Percentiles rank a stretch among this genome's conserved stretches.
These are phyloP conservation scores for Filobasidium floriforme DNA, from an alignment of 768 basidiomycete genomes.

Conservation along the genomic window DNA sequence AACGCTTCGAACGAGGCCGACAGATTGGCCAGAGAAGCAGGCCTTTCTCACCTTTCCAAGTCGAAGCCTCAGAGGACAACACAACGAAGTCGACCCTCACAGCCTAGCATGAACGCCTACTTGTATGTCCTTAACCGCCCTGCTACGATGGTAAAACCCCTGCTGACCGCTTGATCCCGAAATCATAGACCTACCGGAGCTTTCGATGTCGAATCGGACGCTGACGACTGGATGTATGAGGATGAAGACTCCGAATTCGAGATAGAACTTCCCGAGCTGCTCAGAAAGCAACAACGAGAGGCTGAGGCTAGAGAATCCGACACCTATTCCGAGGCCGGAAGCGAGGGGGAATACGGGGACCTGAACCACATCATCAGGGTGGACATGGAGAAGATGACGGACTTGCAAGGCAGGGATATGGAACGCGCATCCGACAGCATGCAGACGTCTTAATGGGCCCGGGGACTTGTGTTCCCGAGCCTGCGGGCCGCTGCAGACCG, in stretches of 20 bases:
- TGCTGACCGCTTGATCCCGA: not conserved
- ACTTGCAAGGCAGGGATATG: not conserved
- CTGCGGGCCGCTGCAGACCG: too few relatives aligned
- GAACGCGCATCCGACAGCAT: not conserved
- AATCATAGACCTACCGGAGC: not conserved
- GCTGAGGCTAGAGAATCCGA: not conserved
- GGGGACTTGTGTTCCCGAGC: not conserved
- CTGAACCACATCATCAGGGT: not conserved
- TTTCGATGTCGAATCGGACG: slow-evolving; percentile 6
- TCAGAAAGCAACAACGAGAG: not conserved
- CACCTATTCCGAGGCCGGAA: not conserved
- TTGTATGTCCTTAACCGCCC: not conserved
- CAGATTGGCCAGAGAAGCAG: not conserved
- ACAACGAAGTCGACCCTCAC: not conserved
- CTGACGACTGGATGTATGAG: slow-evolving; percentile 7
- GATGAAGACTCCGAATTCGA: slow-evolving; percentile 4
- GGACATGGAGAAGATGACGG: slow-evolving; percentile 10
- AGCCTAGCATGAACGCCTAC: not conserved
- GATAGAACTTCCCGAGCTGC: not conserved
- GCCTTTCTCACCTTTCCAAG: not conserved
- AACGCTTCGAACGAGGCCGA: not conserved
- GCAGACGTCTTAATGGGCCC: not conserved
- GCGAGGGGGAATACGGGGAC: not conserved
- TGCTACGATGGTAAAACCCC: not conserved
- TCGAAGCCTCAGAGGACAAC: not conserved